Percentiles rank a stretch among this genome's conserved stretches.
Conservation (phyloP, 345 rosid species). For the Dipteronia sinensis region DNA sequence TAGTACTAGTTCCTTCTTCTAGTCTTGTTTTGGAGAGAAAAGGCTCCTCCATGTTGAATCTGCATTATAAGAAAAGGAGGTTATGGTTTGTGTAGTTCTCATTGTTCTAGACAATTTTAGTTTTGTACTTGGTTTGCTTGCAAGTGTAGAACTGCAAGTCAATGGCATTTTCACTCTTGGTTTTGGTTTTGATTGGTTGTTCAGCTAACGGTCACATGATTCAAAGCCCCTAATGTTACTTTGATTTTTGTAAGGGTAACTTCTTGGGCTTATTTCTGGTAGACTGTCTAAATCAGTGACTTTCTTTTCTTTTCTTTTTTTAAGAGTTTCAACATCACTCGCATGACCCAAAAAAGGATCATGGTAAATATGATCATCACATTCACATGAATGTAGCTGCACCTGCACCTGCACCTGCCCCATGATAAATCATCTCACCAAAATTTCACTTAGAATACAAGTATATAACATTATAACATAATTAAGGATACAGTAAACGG, state of each 20-base stretch:
- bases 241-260: not conserved
- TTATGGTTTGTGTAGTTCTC: not conserved
- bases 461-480: too few relatives aligned
- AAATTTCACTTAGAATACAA: too few relatives aligned
- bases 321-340: not conserved
- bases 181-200: not conserved
- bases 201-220: constrained; percentile 11
- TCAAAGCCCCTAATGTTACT: not conserved
- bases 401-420: not conserved
- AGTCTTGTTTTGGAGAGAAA: constrained; percentile 33
- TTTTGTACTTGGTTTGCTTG: not conserved
- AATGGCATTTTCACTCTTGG: not conserved
- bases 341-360: not conserved
- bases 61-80: not conserved
- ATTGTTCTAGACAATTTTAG: not conserved
- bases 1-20: constrained; percentile 26
- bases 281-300: not conserved
- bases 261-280: not conserved
- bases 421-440: not conserved
- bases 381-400: too few relatives aligned
- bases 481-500: too few relatives aligned
- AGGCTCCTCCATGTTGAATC: constrained; percentile 36
- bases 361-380: too few relatives aligned
- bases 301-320: too few relatives aligned
- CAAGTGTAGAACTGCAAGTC: constrained; percentile 10